A percentile compares a stretch with the other conserved stretches of the same genome.
phyloP scores from a whole-genome alignment of 2,329 filamentous ascomycete genomes.

The Colletotrichum salicis region DNA sequence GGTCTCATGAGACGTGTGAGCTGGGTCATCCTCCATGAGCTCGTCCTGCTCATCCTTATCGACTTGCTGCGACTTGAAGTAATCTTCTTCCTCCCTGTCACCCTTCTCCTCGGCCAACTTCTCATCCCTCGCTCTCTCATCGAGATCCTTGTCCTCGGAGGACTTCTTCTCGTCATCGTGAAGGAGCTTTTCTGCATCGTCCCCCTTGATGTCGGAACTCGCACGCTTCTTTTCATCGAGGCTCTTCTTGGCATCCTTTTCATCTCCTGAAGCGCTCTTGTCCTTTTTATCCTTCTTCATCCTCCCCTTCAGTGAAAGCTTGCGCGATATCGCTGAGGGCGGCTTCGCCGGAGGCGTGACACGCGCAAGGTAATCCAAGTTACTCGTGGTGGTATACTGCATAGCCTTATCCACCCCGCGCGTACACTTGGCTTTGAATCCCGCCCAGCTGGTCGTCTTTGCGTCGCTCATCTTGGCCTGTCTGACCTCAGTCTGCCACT shows the following conservation, averaged over 20 bases:
- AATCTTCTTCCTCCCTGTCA: slow-evolving; percentile 3
- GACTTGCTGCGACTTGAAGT: neutral
- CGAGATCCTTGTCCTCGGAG: neutral
- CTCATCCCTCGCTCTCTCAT: slow-evolving; percentile 18
- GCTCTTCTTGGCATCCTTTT: slow-evolving; percentile 11
- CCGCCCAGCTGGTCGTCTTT: slow-evolving; percentile 32
- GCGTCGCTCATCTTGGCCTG: slow-evolving; percentile 31
- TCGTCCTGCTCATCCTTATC: slow-evolving; percentile 16
- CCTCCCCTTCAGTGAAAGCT: slow-evolving; percentile 16
- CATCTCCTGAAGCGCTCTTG: neutral
- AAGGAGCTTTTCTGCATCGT: neutral
- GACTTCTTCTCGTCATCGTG: neutral
- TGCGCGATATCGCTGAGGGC: slow-evolving; percentile 12
- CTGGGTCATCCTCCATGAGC: slow-evolving; percentile 16
- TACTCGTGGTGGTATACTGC: slow-evolving; percentile 33
- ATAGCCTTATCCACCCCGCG: slow-evolving; percentile 29
- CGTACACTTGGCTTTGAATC: slow-evolving; percentile 30
- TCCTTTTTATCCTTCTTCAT: slow-evolving; percentile 30
- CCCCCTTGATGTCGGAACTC: neutral
- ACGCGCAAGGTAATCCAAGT: slow-evolving; percentile 26
- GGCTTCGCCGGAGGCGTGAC: slow-evolving; percentile 19
- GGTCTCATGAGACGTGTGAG: slow-evolving; percentile 27
- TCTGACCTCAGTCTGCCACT: slow-evolving; percentile 29
- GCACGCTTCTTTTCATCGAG: slow-evolving; percentile 14
- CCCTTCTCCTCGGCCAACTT: slow-evolving; percentile 25